Evolutionary conservation across 192 early-diverging fungal genomes (phyloP).

Genomic region (Lunasporangiospora selenospora): DNA sequence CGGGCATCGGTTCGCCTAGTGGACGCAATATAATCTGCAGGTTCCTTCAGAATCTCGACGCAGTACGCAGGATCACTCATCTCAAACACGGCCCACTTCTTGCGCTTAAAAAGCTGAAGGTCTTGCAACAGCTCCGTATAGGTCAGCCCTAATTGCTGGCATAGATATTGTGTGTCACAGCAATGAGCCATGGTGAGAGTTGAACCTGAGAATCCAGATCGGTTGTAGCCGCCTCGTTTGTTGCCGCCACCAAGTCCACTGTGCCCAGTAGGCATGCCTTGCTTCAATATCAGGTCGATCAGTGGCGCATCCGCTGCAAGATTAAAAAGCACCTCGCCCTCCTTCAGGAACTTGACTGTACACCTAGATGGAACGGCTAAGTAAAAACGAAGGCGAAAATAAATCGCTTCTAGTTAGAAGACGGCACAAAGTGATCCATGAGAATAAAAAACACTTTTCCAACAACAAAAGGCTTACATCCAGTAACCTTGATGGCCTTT

Average conservation of each 20-base stretch:
- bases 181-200: conserved; percentile 37
- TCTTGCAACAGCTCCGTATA: conserved; percentile 31
- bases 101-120: conserved; percentile 35
- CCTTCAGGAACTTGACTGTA: conserved; percentile 36
- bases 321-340: conserved; percentile 13
- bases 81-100: conserved; percentile 44
- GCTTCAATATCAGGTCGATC: conserved; percentile 25
- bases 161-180: conserved; percentile 30
- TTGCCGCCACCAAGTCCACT: conserved; percentile 1
- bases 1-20: too few relatives aligned
- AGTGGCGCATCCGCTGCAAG: conserved; percentile 10
- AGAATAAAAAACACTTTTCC: too few relatives aligned
- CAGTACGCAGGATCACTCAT: conserved; percentile 30
- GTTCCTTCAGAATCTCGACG: conserved; percentile 29
- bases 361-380: conserved; percentile 32
- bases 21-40: conserved; percentile 27
- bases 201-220: conserved; percentile 16
- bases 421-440: too few relatives aligned
- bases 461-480: conserved; percentile 4
- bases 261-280: conserved; percentile 34
- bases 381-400: neutral
- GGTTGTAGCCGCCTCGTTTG: conserved; percentile 9
- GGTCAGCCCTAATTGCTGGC: conserved; percentile 16
- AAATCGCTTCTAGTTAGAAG: too few relatives aligned
- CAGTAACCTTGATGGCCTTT: conserved; percentile 31